A percentile compares a stretch with the other conserved stretches of the same genome.
Evolutionary conservation across 805 yeast genomes (phyloP).

Genomic region (Lipomyces starkeyi): DNA sequence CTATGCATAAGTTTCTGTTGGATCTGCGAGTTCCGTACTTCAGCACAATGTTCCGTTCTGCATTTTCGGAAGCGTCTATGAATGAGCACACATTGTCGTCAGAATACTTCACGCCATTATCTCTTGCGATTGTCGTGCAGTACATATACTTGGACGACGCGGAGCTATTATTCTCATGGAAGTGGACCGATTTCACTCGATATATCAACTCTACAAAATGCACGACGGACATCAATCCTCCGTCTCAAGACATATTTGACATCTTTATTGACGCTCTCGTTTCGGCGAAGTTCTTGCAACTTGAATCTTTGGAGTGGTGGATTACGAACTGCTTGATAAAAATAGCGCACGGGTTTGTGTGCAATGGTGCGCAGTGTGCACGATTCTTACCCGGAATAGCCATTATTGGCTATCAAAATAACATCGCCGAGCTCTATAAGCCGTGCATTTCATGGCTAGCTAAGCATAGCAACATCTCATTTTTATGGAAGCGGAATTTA

Average conservation of each 20-base stretch:
- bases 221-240: conserved; percentile 33
- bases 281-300: conserved; percentile 36
- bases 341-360: conserved; percentile 32
- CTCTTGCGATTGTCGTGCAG: conserved; percentile 36
- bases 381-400: conserved; percentile 30
- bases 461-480: conserved; percentile 26
- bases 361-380: conserved; percentile 34
- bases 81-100: conserved; percentile 32
- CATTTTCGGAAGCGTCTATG: conserved; percentile 32
- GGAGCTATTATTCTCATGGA: conserved; percentile 34
- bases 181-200: conserved; percentile 37
- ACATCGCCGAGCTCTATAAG: conserved; percentile 22
- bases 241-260: conserved; percentile 34
- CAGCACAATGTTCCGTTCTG: conserved; percentile 36
- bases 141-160: conserved; percentile 35
- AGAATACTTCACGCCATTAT: conserved; percentile 36
- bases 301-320: conserved; percentile 35
- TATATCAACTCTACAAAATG: conserved; percentile 32
- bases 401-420: conserved; percentile 31
- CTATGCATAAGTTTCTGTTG: conserved; percentile 33
- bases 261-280: conserved; percentile 32
- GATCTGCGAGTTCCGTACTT: conserved; percentile 36
- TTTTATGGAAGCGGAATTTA: conserved; percentile 32
- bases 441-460: conserved; percentile 35
- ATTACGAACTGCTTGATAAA: conserved; percentile 23